Evolutionary conservation across 352 stramenopile species (phyloP).

Genomic region (Globisporangium radiosum): DNA sequence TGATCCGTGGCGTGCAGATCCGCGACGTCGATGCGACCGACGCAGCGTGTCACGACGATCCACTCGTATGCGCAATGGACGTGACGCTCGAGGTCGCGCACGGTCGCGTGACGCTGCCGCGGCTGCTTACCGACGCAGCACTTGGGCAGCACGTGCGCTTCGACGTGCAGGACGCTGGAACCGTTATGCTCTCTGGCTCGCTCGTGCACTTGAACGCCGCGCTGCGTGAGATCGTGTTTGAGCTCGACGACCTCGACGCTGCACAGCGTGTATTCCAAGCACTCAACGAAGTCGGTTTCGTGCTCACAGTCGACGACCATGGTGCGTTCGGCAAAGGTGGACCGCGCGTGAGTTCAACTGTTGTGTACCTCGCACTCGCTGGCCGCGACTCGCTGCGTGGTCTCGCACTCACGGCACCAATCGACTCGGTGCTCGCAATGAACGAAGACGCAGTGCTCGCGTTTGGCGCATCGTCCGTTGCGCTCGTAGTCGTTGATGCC

Average conservation of each 20-base stretch:
- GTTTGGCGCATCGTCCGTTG: slow-evolving; percentile 18
- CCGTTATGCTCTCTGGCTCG: slow-evolving; percentile 29
- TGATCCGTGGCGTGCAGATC: slow-evolving; percentile 33
- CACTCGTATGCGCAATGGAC: slow-evolving; percentile 40
- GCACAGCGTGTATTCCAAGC: slow-evolving; percentile 1
- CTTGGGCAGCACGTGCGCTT: neutral
- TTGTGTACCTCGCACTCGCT: slow-evolving; percentile 20
- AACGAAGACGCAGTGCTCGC: slow-evolving; percentile 31
- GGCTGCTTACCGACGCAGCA: slow-evolving; percentile 5
- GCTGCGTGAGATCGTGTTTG: slow-evolving; percentile 40
- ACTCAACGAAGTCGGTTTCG: slow-evolving; percentile 28
- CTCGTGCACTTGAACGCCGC: slow-evolving; percentile 30
- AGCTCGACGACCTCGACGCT: slow-evolving; percentile 24
- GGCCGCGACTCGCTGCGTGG: neutral
- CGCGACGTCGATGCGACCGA: slow-evolving; percentile 35
- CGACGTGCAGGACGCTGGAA: slow-evolving; percentile 11
- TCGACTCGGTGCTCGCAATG: slow-evolving; percentile 19
- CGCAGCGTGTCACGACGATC: neutral
- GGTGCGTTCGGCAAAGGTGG: slow-evolving; percentile 44
- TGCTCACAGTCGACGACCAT: slow-evolving; percentile 53
- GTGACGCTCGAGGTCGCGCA: slow-evolving; percentile 40
- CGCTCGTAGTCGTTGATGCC: slow-evolving; percentile 21
- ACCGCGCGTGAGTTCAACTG: slow-evolving; percentile 29
- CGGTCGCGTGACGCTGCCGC: slow-evolving; percentile 31
- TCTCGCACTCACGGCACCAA: slow-evolving; percentile 9